These are phyloP conservation scores for Colletotrichum sp. DNA, from an alignment of 2,329 filamentous ascomycete genomes.

Conservation along the genomic window DNA sequence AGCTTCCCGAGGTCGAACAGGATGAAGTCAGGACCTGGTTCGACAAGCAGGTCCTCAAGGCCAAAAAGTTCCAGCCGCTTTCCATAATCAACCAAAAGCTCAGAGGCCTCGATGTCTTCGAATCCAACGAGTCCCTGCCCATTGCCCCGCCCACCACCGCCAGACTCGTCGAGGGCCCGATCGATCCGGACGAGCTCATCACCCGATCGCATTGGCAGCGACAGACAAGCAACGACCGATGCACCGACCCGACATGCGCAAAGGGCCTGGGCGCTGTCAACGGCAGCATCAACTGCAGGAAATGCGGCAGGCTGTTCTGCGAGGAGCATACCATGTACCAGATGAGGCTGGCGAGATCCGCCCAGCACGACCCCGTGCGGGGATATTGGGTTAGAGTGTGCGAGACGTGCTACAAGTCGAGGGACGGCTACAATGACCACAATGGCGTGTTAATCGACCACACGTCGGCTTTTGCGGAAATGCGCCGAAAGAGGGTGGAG, in stretches of 20 bases:
- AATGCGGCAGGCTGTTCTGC: constrained; percentile 92
- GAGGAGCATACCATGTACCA: constrained; percentile 99
- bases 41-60: constrained; percentile 90
- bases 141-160: constrained; percentile 32
- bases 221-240: constrained; percentile 74
- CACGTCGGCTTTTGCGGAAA: constrained; percentile 70
- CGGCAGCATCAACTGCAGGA: constrained; percentile 89
- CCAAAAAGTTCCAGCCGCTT: constrained; percentile 90
- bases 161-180: constrained; percentile 46
- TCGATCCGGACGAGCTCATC: constrained; percentile 90
- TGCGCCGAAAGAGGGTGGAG: constrained; percentile 81
- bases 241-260: constrained; percentile 86
- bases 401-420: constrained; percentile 98
- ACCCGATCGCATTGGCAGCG: constrained; percentile 90
- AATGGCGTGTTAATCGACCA: constrained; percentile 75
- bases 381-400: constrained; percentile 95
- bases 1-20: constrained; percentile 85
- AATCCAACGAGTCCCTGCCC: constrained; percentile 77
- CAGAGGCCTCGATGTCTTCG: constrained; percentile 90
- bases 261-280: constrained; percentile 79
- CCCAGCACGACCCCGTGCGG: constrained; percentile 85
- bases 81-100: constrained; percentile 93
- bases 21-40: constrained; percentile 98
- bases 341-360: constrained; percentile 93
- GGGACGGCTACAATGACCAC: constrained; percentile 94